Evolutionary conservation across 2,329 filamentous ascomycete genomes (phyloP).

Genomic region (Parastagonospora avenae): DNA sequence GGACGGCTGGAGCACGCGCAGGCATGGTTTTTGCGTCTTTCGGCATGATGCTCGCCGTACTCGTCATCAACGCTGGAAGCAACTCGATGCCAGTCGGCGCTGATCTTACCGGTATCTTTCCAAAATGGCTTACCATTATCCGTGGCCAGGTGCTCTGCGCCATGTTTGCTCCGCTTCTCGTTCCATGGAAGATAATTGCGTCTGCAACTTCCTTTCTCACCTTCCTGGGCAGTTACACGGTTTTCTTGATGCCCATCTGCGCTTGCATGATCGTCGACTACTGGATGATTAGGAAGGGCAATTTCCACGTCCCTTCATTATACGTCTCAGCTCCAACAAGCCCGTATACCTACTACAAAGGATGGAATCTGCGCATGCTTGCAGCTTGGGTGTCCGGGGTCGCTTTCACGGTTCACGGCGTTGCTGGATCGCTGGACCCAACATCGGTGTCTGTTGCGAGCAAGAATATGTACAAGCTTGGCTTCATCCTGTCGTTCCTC

Average conservation of each 20-base stretch:
- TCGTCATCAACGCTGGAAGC: slow-evolving; percentile 33
- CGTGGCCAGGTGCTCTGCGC: slow-evolving; percentile 26
- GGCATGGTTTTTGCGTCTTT: slow-evolving; percentile 33
- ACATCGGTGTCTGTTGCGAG: slow-evolving; percentile 15
- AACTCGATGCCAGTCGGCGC: slow-evolving; percentile 34
- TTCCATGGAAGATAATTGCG: slow-evolving; percentile 35
- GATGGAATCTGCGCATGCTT: slow-evolving; percentile 27
- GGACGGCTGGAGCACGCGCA: slow-evolving; percentile 25
- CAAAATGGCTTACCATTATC: slow-evolving; percentile 32
- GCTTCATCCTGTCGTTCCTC: slow-evolving; percentile 15
- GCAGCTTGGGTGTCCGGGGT: slow-evolving; percentile 22
- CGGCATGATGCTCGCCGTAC: slow-evolving; percentile 30
- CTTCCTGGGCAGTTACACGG: slow-evolving; percentile 31
- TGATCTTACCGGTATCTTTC: slow-evolving; percentile 29
- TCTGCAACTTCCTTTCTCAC: slow-evolving; percentile 29
- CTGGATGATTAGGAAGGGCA: slow-evolving; percentile 22
- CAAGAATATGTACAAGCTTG: slow-evolving; percentile 27
- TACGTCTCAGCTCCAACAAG: slow-evolving; percentile 13
- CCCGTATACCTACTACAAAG: slow-evolving; percentile 24
- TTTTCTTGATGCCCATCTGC: slow-evolving; percentile 35
- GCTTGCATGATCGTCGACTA: slow-evolving; percentile 27
- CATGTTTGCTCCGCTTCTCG: slow-evolving; percentile 19
- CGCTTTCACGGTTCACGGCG: slow-evolving; percentile 24
- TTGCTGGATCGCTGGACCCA: slow-evolving; percentile 20
- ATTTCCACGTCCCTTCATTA: slow-evolving; percentile 24